Percentiles rank a stretch among this genome's conserved stretches.
Evolutionary conservation across 164 flowering plant genomes (phyloP).

Genomic region (Liquidambar formosana): DNA sequence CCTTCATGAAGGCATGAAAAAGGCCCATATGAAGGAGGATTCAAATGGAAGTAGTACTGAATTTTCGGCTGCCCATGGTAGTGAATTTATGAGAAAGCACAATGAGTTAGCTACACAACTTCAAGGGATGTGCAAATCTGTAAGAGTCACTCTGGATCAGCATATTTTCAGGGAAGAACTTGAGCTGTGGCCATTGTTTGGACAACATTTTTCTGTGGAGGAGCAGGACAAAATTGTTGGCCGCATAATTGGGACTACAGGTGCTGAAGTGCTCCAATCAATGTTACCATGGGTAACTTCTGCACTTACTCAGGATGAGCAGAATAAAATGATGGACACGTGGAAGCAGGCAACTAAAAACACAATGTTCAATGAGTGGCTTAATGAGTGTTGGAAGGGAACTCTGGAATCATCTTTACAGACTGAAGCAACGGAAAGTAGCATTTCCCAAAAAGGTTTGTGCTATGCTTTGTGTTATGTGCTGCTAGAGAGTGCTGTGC

Average conservation of each 20-base stretch:
- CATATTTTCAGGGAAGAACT: conserved; percentile 92
- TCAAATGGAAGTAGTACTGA: conserved; percentile 14
- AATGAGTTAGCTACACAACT: conserved; percentile 79
- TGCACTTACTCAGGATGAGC: conserved; percentile 94
- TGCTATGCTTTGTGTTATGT: conserved; percentile 2
- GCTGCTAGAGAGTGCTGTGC: not conserved
- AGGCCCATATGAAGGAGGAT: conserved; percentile 17
- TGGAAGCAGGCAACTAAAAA: conserved; percentile 98
- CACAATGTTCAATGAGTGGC: conserved; percentile 99
- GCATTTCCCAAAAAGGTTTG: conserved; percentile 51
- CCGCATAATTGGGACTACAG: conserved; percentile 94
- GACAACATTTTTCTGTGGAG: conserved; percentile 76
- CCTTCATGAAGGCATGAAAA: conserved; percentile 53
- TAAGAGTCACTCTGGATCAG: conserved; percentile 84
- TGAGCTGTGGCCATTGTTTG: conserved; percentile 98
- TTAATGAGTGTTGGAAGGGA: conserved; percentile 90
- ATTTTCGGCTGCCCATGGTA: conserved; percentile 11
- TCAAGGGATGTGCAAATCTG: conserved; percentile 97
- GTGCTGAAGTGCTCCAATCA: conserved; percentile 97
- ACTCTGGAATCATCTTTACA: conserved; percentile 37
- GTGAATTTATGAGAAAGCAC: conserved; percentile 45
- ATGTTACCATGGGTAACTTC: conserved; percentile 99
- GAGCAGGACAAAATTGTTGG: conserved; percentile 98
- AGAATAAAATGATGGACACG: conserved; percentile 93
- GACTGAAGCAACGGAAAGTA: conserved; percentile 36